A percentile compares a stretch with the other conserved stretches of the same genome.
Conservation (phyloP, 2,329 filamentous ascomycete genomes). For the Colletotrichum lentis region DNA sequence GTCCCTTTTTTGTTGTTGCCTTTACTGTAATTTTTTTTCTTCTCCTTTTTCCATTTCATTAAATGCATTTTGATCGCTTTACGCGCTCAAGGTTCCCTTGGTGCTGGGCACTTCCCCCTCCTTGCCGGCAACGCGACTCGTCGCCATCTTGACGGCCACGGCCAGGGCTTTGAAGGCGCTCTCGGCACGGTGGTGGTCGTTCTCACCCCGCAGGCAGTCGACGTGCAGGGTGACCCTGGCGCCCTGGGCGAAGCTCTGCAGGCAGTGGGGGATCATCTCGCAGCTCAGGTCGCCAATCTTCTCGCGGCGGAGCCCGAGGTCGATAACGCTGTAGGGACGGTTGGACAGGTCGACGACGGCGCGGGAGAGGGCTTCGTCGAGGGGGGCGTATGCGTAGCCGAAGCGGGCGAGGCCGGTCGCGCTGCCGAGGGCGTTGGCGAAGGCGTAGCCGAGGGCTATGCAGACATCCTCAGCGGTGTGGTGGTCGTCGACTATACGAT, state of each 20-base stretch:
- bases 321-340: conserved; percentile 83
- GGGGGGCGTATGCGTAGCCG: conserved; percentile 88
- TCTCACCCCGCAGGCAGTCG: conserved; percentile 86
- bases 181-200: conserved; percentile 96
- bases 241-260: conserved; percentile 92
- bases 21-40: neutral
- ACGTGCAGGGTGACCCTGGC: conserved; percentile 94
- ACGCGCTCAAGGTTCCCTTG: conserved; percentile 82
- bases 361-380: conserved; percentile 93
- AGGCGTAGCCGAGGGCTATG: conserved; percentile 86
- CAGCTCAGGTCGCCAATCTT: conserved; percentile 92
- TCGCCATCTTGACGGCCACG: conserved; percentile 82
- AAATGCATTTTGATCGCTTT: neutral
- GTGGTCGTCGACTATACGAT: conserved; percentile 85
- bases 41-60: neutral
- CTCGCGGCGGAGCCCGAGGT: conserved; percentile 86
- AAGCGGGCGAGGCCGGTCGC: conserved; percentile 87
- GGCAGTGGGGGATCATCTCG: conserved; percentile 97
- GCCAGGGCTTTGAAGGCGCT: conserved; percentile 97
- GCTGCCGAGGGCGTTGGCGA: conserved; percentile 79
- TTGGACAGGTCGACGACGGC: conserved; percentile 96
- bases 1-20: neutral
- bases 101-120: conserved; percentile 96
- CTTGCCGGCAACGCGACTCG: conserved; percentile 75
- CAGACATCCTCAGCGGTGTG: conserved; percentile 97